These are phyloP conservation scores for Blastomyces silverae DNA, from an alignment of 2,329 filamentous ascomycete species.

Conservation along the genomic window DNA sequence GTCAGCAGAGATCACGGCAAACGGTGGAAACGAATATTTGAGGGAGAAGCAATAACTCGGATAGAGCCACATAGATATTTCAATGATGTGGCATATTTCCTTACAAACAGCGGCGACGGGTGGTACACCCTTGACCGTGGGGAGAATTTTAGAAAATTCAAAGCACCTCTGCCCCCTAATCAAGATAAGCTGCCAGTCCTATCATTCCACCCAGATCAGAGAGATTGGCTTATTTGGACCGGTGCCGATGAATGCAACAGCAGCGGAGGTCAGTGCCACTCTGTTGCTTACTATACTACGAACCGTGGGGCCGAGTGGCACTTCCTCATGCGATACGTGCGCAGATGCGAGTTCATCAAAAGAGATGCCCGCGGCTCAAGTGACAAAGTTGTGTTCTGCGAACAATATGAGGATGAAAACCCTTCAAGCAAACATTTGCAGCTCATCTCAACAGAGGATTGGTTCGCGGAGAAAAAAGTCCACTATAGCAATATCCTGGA, in stretches of 20 bases:
- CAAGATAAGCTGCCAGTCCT: conserved; percentile 46
- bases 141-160: conserved; percentile 63
- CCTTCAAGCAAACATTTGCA: conserved; percentile 56
- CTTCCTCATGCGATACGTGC: conserved; percentile 63
- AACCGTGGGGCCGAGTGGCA: conserved; percentile 77
- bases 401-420: conserved; percentile 58
- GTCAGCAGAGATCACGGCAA: conserved; percentile 84
- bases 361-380: conserved; percentile 50
- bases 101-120: conserved; percentile 61
- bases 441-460: conserved; percentile 71
- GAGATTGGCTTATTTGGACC: conserved; percentile 89
- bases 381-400: conserved; percentile 58
- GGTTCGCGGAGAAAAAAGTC: conserved; percentile 59
- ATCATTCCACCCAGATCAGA: conserved; percentile 75
- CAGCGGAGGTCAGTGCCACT: conserved; percentile 55
- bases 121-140: conserved; percentile 79
- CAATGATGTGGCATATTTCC: conserved; percentile 79
- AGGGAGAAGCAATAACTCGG: conserved; percentile 59
- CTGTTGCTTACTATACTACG: conserved; percentile 65
- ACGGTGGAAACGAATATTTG: conserved; percentile 65
- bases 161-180: conserved; percentile 59
- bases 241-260: conserved; percentile 60
- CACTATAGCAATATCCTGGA: conserved; percentile 66
- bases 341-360: conserved; percentile 83
- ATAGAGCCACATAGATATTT: conserved; percentile 75